Evolutionary conservation across 176 grass and related monocot genomes (phyloP).

Genomic region (Lolium perenne): DNA sequence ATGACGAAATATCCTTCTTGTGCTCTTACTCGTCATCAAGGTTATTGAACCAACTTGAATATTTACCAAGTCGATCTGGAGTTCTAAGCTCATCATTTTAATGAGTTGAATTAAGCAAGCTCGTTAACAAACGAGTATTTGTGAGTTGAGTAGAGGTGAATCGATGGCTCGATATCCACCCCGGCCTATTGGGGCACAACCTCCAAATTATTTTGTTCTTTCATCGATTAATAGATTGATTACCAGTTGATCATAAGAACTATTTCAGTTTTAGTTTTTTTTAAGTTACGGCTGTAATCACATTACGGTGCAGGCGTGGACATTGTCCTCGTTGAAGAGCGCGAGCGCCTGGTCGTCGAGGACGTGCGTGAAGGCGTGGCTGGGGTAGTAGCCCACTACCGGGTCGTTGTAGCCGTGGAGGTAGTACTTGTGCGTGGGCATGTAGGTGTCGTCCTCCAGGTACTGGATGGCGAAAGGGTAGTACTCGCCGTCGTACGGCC

Average conservation of each 20-base stretch:
- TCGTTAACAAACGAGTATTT: no score
- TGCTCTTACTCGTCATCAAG: no score
- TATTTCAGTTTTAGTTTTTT: no score
- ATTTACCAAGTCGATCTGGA: no score
- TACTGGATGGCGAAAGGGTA: slow-evolving; percentile 85
- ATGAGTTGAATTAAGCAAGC: no score
- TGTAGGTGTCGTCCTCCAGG: slow-evolving; percentile 68
- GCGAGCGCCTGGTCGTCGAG: slow-evolving; percentile 69
- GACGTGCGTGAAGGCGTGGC: slow-evolving; percentile 71
- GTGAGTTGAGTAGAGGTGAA: no score
- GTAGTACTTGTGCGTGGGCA: slow-evolving; percentile 72
- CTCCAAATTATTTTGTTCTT: not conserved
- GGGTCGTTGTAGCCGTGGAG: slow-evolving; percentile 74
- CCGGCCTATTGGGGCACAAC: no score
- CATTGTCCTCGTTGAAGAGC: slow-evolving; percentile 85
- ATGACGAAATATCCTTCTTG: no score
- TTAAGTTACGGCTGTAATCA: slow-evolving; percentile 8
- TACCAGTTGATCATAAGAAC: no score
- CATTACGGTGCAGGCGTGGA: slow-evolving; percentile 81
- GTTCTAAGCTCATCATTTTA: no score
- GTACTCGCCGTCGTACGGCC: slow-evolving; percentile 73
- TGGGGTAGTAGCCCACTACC: slow-evolving; percentile 64
- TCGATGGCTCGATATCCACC: no score
- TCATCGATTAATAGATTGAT: not conserved
- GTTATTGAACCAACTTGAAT: no score